Base-by-base conservation (phyloP, 441 rosid species). In the Populus hybrid region DNA sequence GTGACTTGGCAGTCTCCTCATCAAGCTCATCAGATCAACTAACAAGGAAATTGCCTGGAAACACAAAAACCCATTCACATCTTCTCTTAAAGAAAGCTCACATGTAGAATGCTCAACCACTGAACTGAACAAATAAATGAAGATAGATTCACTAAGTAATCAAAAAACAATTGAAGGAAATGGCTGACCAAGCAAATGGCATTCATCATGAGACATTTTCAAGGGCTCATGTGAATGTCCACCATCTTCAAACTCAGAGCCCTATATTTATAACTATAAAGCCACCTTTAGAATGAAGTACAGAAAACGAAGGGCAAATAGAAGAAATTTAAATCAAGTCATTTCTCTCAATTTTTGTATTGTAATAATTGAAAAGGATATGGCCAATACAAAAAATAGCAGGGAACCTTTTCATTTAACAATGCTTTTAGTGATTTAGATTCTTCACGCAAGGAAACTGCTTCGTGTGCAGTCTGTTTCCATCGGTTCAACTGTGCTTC, bases 391-490 rank as follows among this genome's bases (percentile, higher is more conserved):
- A 64, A 56, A 66, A 29, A 36, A 11, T 66, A 31, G 75, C 8
- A 78, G 68, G 38, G 77, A 78, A 93, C 98, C 98, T 96, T 94
- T 72, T 86, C 82, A 84, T 83, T 84, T 74, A 92, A 86, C 74
- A 88, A 89, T 74, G 86, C 83, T 86, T 84, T 88, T 69, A 93
- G 86, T 61, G 88, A 82, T 71, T 85, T 84, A 69, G 93, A 88
- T 89, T 94, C 83, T 84, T 92, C 90, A 80, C 83, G 94, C 83
- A 92, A 83, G 66, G 93, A 85, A 77, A 84, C 80, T 45, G 95
- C 93, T 86, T 96, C 98, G 69, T 89, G 86, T 35, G 99, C 97
- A 74, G 89, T 89, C 80, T 88, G 90, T 89, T 92, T 94, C 98
- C 99, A 94, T 68, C 92, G 90, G 40, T 88, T 94, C 89, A 96